These are phyloP conservation scores for Emmonsiellopsis sp. DNA, from an alignment of 2,329 filamentous ascomycete species.

Conservation along the genomic window DNA sequence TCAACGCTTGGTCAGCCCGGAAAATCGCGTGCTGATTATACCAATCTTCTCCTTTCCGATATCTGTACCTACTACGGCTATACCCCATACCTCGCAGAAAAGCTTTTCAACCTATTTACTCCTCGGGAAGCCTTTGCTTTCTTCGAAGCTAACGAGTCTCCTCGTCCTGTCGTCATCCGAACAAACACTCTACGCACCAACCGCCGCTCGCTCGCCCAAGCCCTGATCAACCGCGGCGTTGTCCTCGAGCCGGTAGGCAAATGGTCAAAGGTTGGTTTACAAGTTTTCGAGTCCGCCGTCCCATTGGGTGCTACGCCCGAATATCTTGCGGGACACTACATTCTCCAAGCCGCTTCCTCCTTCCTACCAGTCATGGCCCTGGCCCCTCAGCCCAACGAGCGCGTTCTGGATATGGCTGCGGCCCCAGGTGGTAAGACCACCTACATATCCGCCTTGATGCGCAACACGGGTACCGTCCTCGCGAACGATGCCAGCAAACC, in stretches of 20 bases:
- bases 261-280: slow-evolving; percentile 95
- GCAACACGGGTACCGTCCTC: slow-evolving; percentile 90
- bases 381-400: slow-evolving; percentile 84
- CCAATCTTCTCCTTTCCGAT: slow-evolving; percentile 74
- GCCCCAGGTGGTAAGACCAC: slow-evolving; percentile 95
- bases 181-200: slow-evolving; percentile 86
- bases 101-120: slow-evolving; percentile 85
- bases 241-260: slow-evolving; percentile 95
- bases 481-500: slow-evolving; percentile 94
- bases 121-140: slow-evolving; percentile 93
- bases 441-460: slow-evolving; percentile 93
- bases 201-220: slow-evolving; percentile 73
- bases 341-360: slow-evolving; percentile 89
- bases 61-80: slow-evolving; percentile 97
- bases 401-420: slow-evolving; percentile 87
- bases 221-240: slow-evolving; percentile 91
- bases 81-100: slow-evolving; percentile 87
- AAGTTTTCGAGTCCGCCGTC: slow-evolving; percentile 84
- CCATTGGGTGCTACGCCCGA: slow-evolving; percentile 92
- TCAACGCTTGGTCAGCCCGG: slow-evolving; percentile 68
- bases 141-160: slow-evolving; percentile 96
- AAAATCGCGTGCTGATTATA: slow-evolving; percentile 80
- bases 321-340: slow-evolving; percentile 95
- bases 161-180: slow-evolving; percentile 86
- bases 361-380: slow-evolving; percentile 98